A percentile compares a stretch with the other conserved stretches of the same genome.
These are phyloP conservation scores for Boletus tomentosulus DNA, from an alignment of 768 basidiomycete genomes.

Conservation along the genomic window DNA sequence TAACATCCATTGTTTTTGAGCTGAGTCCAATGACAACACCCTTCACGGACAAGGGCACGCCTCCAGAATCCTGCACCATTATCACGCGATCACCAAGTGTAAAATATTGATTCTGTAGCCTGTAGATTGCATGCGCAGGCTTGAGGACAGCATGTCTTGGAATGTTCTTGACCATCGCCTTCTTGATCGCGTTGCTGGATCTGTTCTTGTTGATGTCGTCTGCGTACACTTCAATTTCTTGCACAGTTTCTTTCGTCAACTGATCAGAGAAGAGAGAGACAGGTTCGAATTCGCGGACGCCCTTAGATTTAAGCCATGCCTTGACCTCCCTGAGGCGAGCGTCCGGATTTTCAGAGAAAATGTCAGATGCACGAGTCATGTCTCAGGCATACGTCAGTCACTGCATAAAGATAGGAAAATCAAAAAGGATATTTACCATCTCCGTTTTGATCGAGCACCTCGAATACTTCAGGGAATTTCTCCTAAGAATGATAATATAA, in stretches of 20 bases:
- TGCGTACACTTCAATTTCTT: conserved; percentile 72
- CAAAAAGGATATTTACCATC: conserved; percentile 46
- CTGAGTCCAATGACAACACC: conserved; percentile 92
- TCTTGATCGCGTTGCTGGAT: conserved; percentile 67
- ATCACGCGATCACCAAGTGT: conserved; percentile 88
- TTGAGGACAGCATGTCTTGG: conserved; percentile 92
- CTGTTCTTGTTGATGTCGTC: conserved; percentile 63
- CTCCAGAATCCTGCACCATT: conserved; percentile 94
- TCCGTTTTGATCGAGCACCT: conserved; percentile 61
- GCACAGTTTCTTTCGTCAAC: conserved; percentile 83
- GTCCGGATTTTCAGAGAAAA: conserved; percentile 61
- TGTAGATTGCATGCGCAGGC: conserved; percentile 83
- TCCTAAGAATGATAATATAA: conserved; percentile 36
- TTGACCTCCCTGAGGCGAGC: conserved; percentile 71
- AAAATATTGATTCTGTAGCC: conserved; percentile 86
- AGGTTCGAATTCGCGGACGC: conserved; percentile 86
- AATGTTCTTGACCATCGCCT: conserved; percentile 89
- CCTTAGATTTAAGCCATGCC: conserved; percentile 80
- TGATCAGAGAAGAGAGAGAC: conserved; percentile 92
- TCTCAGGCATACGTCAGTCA: conserved; percentile 41
- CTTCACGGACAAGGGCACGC: conserved; percentile 85
- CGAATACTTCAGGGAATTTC: conserved; percentile 83
- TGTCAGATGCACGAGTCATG: conserved; percentile 61
- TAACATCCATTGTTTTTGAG: conserved; percentile 84
- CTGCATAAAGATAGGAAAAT: neutral